Evolutionary conservation across 202 grass and related monocot species (phyloP).

Genomic region (Eragrostis tef): DNA sequence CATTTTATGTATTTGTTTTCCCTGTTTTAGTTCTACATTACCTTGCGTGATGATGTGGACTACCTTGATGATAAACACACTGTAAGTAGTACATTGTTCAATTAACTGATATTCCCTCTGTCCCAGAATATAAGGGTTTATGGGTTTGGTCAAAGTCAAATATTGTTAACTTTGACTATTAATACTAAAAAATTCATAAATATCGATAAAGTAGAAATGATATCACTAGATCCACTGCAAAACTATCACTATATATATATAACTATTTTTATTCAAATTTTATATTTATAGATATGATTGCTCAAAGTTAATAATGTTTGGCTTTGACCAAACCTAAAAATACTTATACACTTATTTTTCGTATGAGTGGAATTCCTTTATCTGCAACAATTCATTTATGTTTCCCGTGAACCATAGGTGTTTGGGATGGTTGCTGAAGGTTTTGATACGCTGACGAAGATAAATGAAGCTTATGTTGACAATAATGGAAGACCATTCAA

Average conservation of each 20-base stretch:
- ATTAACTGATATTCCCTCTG: not conserved
- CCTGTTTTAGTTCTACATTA: conserved; percentile 85
- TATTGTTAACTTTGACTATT: too few species aligned
- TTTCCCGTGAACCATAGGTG: conserved; percentile 56
- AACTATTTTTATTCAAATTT: too few species aligned
- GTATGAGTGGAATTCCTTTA: conserved; percentile 9
- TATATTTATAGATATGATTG: too few species aligned
- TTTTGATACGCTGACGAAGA: conserved; percentile 83
- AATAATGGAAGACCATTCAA: conserved; percentile 89
- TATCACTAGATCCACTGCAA: too few species aligned
- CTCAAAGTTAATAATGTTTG: too few species aligned
- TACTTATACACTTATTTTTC: not conserved
- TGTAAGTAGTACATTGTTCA: conserved; percentile 46
- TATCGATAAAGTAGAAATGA: too few species aligned
- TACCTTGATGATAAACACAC: conserved; percentile 99
- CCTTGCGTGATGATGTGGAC: conserved; percentile 83
- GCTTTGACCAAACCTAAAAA: too few species aligned
- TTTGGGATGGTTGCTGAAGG: conserved; percentile 91
- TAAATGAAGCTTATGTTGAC: conserved; percentile 97
- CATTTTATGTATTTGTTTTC: conserved; percentile 24
- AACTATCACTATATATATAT: too few species aligned
- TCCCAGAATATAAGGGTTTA: too few species aligned
- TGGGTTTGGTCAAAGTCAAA: too few species aligned
- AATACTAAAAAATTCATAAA: too few species aligned
- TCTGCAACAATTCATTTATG: conserved; percentile 11